These are phyloP conservation scores for Patellaria atrata DNA, from an alignment of 495 filamentous ascomycete species.

Conservation along the genomic window DNA sequence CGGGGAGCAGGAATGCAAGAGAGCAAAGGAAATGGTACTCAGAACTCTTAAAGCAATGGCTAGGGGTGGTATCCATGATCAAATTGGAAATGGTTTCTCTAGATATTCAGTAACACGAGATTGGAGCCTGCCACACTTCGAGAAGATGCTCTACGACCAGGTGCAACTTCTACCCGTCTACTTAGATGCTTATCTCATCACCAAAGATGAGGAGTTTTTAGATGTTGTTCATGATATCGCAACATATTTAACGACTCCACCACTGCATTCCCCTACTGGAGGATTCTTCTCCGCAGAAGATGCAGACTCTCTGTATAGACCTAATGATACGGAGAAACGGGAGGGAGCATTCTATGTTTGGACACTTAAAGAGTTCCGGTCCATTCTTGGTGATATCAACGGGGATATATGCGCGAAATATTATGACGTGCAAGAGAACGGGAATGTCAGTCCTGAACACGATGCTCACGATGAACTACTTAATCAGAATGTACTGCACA, in stretches of 20 bases:
- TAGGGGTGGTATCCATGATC: slow-evolving; percentile 78
- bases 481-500: slow-evolving; percentile 56
- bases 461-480: slow-evolving; percentile 91
- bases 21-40: slow-evolving; percentile 68
- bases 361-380: slow-evolving; percentile 77
- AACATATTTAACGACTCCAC: slow-evolving; percentile 60
- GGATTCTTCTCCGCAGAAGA: slow-evolving; percentile 87
- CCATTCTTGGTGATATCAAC: slow-evolving; percentile 56
- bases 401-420: slow-evolving; percentile 65
- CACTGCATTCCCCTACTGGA: slow-evolving; percentile 50
- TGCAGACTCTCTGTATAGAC: slow-evolving; percentile 69
- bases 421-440: slow-evolving; percentile 74
- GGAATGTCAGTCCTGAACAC: slow-evolving; percentile 71
- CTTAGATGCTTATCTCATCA: slow-evolving; percentile 71
- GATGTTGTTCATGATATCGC: slow-evolving; percentile 71
- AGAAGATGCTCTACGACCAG: slow-evolving; percentile 97
- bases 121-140: slow-evolving; percentile 90
- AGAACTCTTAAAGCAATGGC: slow-evolving; percentile 70
- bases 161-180: slow-evolving; percentile 76
- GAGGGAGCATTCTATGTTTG: slow-evolving; percentile 95
- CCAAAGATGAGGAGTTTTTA: slow-evolving; percentile 54
- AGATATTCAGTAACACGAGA: slow-evolving; percentile 81
- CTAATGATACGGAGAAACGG: slow-evolving; percentile 66
- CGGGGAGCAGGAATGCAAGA: slow-evolving; percentile 59
- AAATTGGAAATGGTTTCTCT: slow-evolving; percentile 82